Evolutionary conservation across 148 eudicot genomes (phyloP).

Genomic region (Cornus suecica): DNA sequence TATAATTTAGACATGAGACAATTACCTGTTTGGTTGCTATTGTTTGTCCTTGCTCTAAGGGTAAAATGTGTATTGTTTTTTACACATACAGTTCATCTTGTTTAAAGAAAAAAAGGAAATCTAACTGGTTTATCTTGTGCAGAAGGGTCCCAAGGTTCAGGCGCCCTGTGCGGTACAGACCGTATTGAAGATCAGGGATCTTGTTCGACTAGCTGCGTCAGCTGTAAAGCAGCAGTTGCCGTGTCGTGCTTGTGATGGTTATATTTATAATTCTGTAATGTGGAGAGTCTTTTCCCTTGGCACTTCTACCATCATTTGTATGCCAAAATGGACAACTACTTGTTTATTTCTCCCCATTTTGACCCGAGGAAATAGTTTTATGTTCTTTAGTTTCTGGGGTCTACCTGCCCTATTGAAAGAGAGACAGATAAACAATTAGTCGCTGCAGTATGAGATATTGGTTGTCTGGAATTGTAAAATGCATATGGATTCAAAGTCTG

Average conservation of each 20-base stretch:
- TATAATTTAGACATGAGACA: background rate
- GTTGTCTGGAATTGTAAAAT: background rate
- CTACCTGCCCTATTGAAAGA: background rate
- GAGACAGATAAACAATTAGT: background rate
- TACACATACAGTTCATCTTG: background rate
- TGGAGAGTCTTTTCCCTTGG: background rate
- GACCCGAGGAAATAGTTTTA: background rate
- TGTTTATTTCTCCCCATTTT: background rate
- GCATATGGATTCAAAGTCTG: background rate
- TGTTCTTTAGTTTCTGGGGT: constrained; percentile 1
- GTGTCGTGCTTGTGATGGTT: background rate
- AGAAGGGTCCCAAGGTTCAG: constrained; percentile 56
- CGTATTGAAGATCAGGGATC: constrained; percentile 20
- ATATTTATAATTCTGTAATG: constrained; percentile 1
- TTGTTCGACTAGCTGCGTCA: background rate
- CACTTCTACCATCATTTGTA: constrained; percentile 4
- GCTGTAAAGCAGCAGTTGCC: background rate
- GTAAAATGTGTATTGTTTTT: background rate
- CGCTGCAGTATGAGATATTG: background rate
- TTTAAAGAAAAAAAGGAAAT: background rate
- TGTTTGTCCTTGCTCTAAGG: background rate
- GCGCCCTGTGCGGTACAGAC: constrained; percentile 54
- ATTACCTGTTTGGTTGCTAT: background rate
- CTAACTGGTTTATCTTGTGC: constrained; percentile 11
- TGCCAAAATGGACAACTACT: background rate